Base-by-base conservation (phyloP, 768 basidiomycete species). In the Podaxis carcinomalis region DNA sequence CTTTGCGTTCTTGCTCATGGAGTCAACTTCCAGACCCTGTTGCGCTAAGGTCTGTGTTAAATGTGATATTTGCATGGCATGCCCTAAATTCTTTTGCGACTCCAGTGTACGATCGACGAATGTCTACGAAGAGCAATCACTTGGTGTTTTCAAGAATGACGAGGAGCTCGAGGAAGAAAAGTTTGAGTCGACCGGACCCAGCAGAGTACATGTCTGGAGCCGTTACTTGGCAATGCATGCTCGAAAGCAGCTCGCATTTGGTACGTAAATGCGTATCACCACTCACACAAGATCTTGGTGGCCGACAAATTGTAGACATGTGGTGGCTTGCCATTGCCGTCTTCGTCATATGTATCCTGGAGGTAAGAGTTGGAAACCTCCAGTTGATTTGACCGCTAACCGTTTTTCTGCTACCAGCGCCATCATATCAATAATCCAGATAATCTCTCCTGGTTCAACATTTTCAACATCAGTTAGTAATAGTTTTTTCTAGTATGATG, bases 281-380 rank as follows among this genome's bases (percentile, higher is more conserved):
- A 35, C 55, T 56, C n/a, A 5, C 21, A 11, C n/a, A 4, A 19
- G 1, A 16, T 56, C n/a, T 36, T 35, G 35, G 6, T 36, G 13
- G 55, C 51, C 14, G 7, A 61, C 62, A 44, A 51, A 14, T n/a
- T 59, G 6, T 64, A 94, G 95, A 97, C 73, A 93, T 98, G 84
- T 97, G 95, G 96, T 97, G 94, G 94, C 73, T 98, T 21, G 90
- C 78, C 0, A 72, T 93, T 11, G 93, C 92, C 0, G 73, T 98
- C 11, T 94, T 95, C 74, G 72, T 97, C 1, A 79, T 98, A 42
- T 98, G 95, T 70, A 96, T 98, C 65, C 87, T 97, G 63, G 97
- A 98, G 82, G 93, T 92, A 63, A 62, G 81, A 65, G 16, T 27
- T 5, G 40, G 23, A 7, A 47, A 59, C 19, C 6, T 23, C 44